Evolutionary conservation across 768 basidiomycete genomes (phyloP).

Genomic region (Lepiota subincarnata): DNA sequence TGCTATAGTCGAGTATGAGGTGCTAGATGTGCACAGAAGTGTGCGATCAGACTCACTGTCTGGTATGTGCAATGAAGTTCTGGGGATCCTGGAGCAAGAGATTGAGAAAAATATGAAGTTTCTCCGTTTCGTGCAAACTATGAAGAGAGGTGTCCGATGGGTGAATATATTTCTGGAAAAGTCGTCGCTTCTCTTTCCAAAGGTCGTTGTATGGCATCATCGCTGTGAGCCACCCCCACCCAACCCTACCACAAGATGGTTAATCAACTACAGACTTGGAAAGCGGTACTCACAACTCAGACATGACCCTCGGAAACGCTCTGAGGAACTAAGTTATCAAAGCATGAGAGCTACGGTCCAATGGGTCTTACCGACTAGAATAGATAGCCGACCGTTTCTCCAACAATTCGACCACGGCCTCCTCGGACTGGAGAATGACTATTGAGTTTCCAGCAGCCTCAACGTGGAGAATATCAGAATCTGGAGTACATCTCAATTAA

Average conservation of each 20-base stretch:
- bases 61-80: conserved; percentile 21
- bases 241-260: conserved; percentile 15
- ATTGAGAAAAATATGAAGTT: conserved; percentile 22
- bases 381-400: conserved; percentile 18
- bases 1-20: conserved; percentile 6
- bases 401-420: conserved; percentile 18
- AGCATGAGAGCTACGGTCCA: not conserved
- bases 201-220: conserved; percentile 20
- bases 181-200: conserved; percentile 20
- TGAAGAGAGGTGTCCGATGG: conserved; percentile 17
- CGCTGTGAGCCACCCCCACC: conserved; percentile 17
- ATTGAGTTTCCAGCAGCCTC: conserved; percentile 15
- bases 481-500: not conserved
- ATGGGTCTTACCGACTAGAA: conserved; percentile 14
- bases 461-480: conserved; percentile 15
- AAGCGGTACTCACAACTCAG: conserved; percentile 3
- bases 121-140: conserved; percentile 17
- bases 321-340: not conserved
- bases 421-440: conserved; percentile 15
- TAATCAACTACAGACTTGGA: not conserved
- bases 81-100: conserved; percentile 19
- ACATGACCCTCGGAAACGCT: conserved; percentile 7
- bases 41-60: conserved; percentile 17
- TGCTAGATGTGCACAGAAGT: not conserved
- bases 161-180: conserved; percentile 23